Base-by-base conservation (phyloP, 202 grass and related monocot genomes). In the Saccharum hybrid region DNA sequence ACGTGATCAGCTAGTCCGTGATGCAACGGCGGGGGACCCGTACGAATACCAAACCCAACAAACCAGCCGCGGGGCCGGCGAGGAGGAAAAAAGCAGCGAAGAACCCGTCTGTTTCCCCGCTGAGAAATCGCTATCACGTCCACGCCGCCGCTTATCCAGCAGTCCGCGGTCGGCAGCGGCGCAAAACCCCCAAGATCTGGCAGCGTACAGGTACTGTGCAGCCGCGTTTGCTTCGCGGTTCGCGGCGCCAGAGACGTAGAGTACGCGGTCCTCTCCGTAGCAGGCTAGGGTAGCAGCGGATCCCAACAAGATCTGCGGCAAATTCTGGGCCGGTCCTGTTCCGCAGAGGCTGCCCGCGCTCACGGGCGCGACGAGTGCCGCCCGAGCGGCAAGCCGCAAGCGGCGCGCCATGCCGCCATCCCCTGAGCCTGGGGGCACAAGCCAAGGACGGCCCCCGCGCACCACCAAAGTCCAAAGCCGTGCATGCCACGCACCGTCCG, bases 1-100 rank as follows among this genome's bases (percentile, higher is more conserved):
- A 5, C 74, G 80, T 21, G 1, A 16, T 54, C 56, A 46, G 54
- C 22, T 28, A 18, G 42, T 13, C 87, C 82, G 82, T 89, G 87
- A 34, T 37, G 41, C 60, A 62, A 4, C 21, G n/a, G 8, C 81
- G 40, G 45, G 28, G 51, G 46, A 45, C 10, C 5, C 70, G 54
- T 41, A 23, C 59, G 11, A 33, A 12, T 54, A 51, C 43, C 26
- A 15, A 15, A 67, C 19, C 33, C 5, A 10, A 1, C 16, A 16
- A 33, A 33, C 33, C 33, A 33, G 6, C 16, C 3, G 7, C 56
- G n/a, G 56, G 56, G 56, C 56, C 8, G 56, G 56, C n/a, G 41
- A 39, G 39, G 4, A 42, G 4, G 1, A 0, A 13, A 2, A 26
- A 18, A 1, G 7, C 49, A 4, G 82, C 49, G 19, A 19, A 19